These are phyloP conservation scores for Melastoma malabathricum DNA, from an alignment of 345 rosid species.

Conservation along the genomic window DNA sequence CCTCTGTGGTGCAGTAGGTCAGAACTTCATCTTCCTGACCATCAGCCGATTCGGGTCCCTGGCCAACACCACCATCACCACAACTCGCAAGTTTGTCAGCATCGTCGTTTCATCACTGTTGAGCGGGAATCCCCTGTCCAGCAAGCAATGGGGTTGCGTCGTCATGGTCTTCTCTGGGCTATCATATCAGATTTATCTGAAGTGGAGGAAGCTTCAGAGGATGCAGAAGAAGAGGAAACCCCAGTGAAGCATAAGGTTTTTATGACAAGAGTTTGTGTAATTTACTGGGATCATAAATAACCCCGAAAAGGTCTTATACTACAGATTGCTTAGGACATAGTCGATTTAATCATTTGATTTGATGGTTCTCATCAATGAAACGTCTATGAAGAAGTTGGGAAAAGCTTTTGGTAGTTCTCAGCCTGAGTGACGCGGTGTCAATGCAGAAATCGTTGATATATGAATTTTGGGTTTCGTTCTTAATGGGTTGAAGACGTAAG, in stretches of 20 bases:
- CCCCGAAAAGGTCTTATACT: no score
- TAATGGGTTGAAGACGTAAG: no score
- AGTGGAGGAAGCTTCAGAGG: slow-evolving; percentile 72
- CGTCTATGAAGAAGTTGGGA: no score
- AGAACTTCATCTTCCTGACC: slow-evolving; percentile 90
- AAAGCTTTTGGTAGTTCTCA: no score
- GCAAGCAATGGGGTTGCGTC: slow-evolving; percentile 88
- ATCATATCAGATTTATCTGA: slow-evolving; percentile 84
- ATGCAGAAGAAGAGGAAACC: slow-evolving; percentile 64
- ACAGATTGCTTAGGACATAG: no score
- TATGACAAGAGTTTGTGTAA: no score
- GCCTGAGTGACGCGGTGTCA: no score
- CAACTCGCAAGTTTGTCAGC: slow-evolving; percentile 87
- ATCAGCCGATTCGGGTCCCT: slow-evolving; percentile 89
- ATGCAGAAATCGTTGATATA: no score
- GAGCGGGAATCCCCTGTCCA: slow-evolving; percentile 78
- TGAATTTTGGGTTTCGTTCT: no score
- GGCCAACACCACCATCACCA: slow-evolving; percentile 88
- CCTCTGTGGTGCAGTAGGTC: slow-evolving; percentile 90
- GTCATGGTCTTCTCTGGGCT: slow-evolving; percentile 87
- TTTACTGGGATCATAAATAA: no score
- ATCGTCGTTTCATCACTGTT: slow-evolving; percentile 76
- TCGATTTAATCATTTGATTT: no score
- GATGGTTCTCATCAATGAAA: no score
- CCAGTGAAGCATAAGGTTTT: slow-evolving; percentile 13